Evolutionary conservation across 257 asterid species (phyloP), one percentile per base, ranked within the genome.

Genomic region (Forsythia viridissima): DNA sequence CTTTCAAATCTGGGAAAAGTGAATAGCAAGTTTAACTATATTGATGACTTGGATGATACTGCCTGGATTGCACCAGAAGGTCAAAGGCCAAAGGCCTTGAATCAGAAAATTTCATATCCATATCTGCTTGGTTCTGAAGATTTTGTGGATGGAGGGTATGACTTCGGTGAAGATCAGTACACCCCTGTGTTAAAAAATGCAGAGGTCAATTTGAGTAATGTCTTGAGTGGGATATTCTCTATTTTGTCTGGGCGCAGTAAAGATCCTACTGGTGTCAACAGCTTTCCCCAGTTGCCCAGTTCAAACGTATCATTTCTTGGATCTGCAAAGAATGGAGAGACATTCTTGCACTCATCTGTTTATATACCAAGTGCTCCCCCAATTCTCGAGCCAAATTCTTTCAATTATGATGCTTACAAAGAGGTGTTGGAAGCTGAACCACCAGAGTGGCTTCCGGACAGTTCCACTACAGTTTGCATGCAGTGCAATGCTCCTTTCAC

Each of bases 391-490:
- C 91, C 86, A 46, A 84, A 85, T 82, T 88, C 95, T 36, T 84
- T 84, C 52, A 86, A 88, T 78, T 91, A 84, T 79, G 84, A 78
- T 83, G 89, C 95, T 63, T 93, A 85, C 85, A 93, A 92, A 80
- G 97, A 96, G 48, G 92, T 96, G 36, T 81, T 96, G 85, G 98
- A 93, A 87, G 93, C 97, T 81, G 99, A 96, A 80, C 99, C 98
- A 15, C 98, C 97, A 7, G 99, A 96, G 70, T 96, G 99, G 99
- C 93, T 93, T 77, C 98, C 97, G 18, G 99, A 96, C 86, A 96
- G 98, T 82, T 87, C 96, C 0, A 84, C 97, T 10, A 77, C 78
- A 43, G 84, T 75, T 52, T 93, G 99, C 88, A 96, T 96, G 97
- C 97, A 91, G 85, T 96, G 98, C 86, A 83, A 79, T 83, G 93